These are phyloP conservation scores for Boletellus sp. DNA, from an alignment of 768 basidiomycete species.

Conservation along the genomic window DNA sequence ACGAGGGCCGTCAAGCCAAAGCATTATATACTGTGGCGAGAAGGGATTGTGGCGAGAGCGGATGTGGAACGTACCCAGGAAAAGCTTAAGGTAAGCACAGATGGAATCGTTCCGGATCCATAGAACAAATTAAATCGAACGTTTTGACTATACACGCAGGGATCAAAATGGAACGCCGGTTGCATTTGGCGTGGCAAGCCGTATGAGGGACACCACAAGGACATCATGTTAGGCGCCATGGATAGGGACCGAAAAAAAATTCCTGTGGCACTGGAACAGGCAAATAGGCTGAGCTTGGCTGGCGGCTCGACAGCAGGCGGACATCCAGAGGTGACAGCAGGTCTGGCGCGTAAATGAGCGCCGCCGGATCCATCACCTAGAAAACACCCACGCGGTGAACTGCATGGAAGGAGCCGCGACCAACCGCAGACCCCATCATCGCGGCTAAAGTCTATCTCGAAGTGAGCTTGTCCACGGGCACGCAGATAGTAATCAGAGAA, in stretches of 20 bases:
- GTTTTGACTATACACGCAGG: neutral
- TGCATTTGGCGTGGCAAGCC: neutral
- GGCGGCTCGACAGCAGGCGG: too few relatives aligned
- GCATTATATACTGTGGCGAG: conserved; percentile 11
- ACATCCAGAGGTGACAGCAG: too few relatives aligned
- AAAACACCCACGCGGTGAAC: too few relatives aligned
- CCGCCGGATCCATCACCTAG: too few relatives aligned
- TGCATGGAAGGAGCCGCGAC: too few relatives aligned
- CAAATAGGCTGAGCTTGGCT: too few relatives aligned
- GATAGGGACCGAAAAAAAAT: neutral
- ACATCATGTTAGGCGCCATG: neutral
- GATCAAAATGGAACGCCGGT: neutral
- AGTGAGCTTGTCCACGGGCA: too few relatives aligned
- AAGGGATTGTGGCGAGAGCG: neutral
- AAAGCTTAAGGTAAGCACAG: neutral
- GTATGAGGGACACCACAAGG: neutral
- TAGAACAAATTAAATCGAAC: neutral
- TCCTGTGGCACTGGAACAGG: neutral
- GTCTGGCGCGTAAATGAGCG: too few relatives aligned
- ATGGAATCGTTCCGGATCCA: neutral
- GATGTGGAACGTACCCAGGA: neutral
- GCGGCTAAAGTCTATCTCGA: too few relatives aligned
- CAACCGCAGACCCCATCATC: too few relatives aligned
- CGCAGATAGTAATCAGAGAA: too few relatives aligned
- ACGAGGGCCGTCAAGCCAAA: neutral